phyloP scores from a whole-genome alignment of 208 protist species.

The Strigomonas culicis region DNA sequence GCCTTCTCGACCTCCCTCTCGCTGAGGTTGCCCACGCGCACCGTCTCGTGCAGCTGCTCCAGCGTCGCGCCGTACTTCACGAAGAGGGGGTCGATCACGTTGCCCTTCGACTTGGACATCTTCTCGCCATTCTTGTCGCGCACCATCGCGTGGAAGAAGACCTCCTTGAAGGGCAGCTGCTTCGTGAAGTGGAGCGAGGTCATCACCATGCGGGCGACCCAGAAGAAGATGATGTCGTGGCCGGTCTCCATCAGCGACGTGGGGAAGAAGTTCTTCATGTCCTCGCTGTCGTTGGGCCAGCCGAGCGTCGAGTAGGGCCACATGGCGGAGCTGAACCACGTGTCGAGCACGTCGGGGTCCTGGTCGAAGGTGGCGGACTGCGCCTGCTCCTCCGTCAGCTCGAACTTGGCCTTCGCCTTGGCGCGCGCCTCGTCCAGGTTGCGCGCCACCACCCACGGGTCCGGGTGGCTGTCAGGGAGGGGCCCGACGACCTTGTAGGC shows the following conservation, averaged over 20 bases:
- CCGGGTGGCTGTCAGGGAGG: constrained; percentile 24
- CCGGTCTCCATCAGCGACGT: constrained; percentile 98
- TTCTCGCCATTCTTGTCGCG: constrained; percentile 99
- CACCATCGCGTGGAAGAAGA: constrained; percentile 99
- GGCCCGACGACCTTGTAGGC: constrained; percentile 92
- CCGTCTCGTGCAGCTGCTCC: constrained; percentile 89
- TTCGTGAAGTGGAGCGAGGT: constrained; percentile 95
- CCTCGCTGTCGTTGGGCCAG: constrained; percentile 93
- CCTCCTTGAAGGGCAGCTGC: constrained; percentile 95
- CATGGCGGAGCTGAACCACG: constrained; percentile 99
- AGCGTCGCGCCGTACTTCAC: constrained; percentile 98
- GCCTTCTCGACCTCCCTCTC: constrained; percentile 91
- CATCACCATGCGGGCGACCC: constrained; percentile 99
- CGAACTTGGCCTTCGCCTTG: constrained; percentile 87
- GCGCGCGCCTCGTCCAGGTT: constrained; percentile 92
- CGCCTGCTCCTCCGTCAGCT: constrained; percentile 58
- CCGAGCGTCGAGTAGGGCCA: constrained; percentile 98
- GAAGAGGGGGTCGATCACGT: constrained; percentile 99
- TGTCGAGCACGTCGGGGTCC: constrained; percentile 99
- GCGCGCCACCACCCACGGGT: constrained; percentile 94
- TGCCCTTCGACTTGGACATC: constrained; percentile 99
- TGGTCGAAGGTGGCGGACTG: constrained; percentile 75
- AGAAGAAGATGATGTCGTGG: constrained; percentile 99
- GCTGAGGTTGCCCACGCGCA: constrained; percentile 94
- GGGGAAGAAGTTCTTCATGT: constrained; percentile 97